Percentiles rank a stretch among this genome's conserved stretches.
Conservation (phyloP, 2,329 filamentous ascomycete genomes). For the Penicillium brevicompactum region DNA sequence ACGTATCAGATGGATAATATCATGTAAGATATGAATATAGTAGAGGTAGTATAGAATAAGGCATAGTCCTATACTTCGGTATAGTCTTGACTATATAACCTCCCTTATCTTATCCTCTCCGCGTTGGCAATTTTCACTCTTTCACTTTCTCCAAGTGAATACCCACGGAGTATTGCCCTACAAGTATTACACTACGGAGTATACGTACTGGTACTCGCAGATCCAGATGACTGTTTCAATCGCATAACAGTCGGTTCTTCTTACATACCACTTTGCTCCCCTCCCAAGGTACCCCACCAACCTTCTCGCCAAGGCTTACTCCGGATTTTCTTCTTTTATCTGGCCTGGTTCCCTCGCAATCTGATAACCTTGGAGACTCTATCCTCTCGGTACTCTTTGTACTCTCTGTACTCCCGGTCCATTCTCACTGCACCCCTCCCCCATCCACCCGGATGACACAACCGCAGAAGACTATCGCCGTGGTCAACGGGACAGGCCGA, state of each 20-base stretch:
- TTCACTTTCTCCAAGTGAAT: no score
- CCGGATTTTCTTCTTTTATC: constrained; percentile 25
- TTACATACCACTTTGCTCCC: constrained; percentile 29
- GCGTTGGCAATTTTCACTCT: constrained; percentile 2
- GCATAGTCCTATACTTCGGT: no score
- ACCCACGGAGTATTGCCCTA: no score
- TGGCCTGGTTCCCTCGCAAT: constrained; percentile 15
- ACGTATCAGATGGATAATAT: background rate
- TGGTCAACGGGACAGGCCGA: constrained; percentile 93
- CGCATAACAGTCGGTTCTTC: constrained; percentile 25
- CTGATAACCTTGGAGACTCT: constrained; percentile 7
- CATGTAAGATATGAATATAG: background rate
- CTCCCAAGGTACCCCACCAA: constrained; percentile 28
- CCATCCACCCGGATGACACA: constrained; percentile 40
- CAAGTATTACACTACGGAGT: no score
- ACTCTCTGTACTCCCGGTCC: background rate
- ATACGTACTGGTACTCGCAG: background rate
- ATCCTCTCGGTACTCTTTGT: constrained; percentile 2
- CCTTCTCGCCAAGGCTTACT: constrained; percentile 29
- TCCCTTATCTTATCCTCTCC: constrained; percentile 19
- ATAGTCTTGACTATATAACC: background rate
- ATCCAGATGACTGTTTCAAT: constrained; percentile 24
- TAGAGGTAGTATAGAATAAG: no score
- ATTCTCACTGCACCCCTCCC: constrained; percentile 3
- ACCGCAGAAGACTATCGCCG: constrained; percentile 77